A percentile compares a stretch with the other conserved stretches of the same genome.
Evolutionary conservation across 306 rosid genomes (phyloP).

Genomic region (Gastrolobium bilobum): DNA sequence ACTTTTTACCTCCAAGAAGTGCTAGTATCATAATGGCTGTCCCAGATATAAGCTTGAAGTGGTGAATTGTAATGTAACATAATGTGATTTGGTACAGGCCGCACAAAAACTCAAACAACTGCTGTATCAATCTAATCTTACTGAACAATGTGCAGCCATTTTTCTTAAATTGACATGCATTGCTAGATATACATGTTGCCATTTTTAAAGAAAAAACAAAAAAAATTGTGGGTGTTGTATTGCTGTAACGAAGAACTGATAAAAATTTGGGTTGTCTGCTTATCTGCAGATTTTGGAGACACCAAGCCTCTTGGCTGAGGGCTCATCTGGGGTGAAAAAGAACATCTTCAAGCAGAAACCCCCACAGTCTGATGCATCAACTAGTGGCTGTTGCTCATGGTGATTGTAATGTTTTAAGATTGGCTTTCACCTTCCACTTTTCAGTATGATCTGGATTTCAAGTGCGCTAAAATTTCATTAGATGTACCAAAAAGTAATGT

Average conservation of each 20-base stretch:
- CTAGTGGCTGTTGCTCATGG: conserved; percentile 72
- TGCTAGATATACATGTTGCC: neutral
- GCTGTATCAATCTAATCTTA: neutral
- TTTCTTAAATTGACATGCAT: neutral
- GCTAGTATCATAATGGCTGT: too few relatives aligned
- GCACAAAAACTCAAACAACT: neutral
- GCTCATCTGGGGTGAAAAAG: conserved; percentile 75
- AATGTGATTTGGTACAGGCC: neutral
- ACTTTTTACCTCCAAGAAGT: neutral
- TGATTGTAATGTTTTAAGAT: conserved; percentile 42
- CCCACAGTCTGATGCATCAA: conserved; percentile 57
- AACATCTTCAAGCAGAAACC: conserved; percentile 75
- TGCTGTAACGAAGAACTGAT: neutral
- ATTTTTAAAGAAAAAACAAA: neutral
- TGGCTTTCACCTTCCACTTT: conserved; percentile 16
- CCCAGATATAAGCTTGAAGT: too few relatives aligned
- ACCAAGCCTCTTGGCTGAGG: conserved; percentile 78
- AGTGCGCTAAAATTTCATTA: conserved; percentile 34
- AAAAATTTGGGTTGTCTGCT: conserved; percentile 34
- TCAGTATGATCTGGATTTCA: neutral
- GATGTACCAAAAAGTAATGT: conserved; percentile 28
- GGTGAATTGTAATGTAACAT: too few relatives aligned
- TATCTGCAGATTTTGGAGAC: conserved; percentile 78
- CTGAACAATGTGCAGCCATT: neutral
- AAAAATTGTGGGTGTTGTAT: neutral